Evolutionary conservation across 352 stramenopile genomes (phyloP).

Genomic region (Phytophthora ramorum): DNA sequence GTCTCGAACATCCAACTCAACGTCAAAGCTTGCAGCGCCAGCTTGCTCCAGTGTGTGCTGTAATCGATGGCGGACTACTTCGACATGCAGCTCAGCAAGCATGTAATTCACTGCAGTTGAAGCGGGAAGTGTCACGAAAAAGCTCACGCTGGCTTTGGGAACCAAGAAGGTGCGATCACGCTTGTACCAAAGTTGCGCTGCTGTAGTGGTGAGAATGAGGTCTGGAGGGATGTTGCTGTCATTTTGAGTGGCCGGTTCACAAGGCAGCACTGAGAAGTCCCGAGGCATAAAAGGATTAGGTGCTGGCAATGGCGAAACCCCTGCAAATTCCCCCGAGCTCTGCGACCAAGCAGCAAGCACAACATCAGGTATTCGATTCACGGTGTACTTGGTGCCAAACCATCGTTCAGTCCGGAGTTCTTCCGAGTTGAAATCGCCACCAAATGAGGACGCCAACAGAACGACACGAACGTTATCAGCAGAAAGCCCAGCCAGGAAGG

Average conservation of each 20-base stretch:
- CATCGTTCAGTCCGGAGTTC: constrained; percentile 50
- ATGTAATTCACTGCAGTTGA: constrained; percentile 65
- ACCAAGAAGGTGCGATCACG: constrained; percentile 65
- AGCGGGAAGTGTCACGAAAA: constrained; percentile 64
- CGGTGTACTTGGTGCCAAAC: constrained; percentile 66
- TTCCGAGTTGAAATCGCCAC: constrained; percentile 14
- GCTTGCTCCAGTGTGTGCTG: constrained; percentile 76
- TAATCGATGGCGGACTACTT: constrained; percentile 69
- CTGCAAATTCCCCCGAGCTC: constrained; percentile 1
- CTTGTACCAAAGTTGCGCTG: constrained; percentile 83
- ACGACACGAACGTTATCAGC: constrained; percentile 66
- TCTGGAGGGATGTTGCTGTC: constrained; percentile 34
- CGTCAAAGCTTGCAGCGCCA: constrained; percentile 58
- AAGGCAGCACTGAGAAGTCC: constrained; percentile 57
- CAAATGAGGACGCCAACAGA: constrained; percentile 61
- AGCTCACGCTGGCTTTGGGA: constrained; percentile 75
- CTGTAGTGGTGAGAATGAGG: constrained; percentile 41
- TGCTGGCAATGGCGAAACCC: constrained; percentile 15
- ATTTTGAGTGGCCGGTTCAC: constrained; percentile 3
- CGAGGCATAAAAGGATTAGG: constrained; percentile 80
- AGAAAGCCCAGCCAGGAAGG: constrained; percentile 52
- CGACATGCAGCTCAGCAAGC: constrained; percentile 69
- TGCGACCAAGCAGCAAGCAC: constrained; percentile 28
- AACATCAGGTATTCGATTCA: constrained; percentile 38
- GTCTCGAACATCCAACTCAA: constrained; percentile 66